These are phyloP conservation scores for Aspergillus bridgeri DNA, from an alignment of 495 filamentous ascomycete species.

Conservation along the genomic window DNA sequence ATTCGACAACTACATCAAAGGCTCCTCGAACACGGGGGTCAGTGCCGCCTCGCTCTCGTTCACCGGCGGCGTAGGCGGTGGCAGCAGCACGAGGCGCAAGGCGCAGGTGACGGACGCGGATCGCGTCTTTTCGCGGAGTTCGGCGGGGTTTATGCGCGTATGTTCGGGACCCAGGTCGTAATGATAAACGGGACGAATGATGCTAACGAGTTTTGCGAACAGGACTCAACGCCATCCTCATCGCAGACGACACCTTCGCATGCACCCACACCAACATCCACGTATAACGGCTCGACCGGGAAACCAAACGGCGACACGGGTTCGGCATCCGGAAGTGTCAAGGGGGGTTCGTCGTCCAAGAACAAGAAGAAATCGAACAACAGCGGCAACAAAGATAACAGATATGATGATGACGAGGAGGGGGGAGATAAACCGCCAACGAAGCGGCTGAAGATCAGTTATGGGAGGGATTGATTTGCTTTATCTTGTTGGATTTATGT, in stretches of 20 bases:
- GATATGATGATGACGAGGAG: slow-evolving; percentile 40
- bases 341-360: slow-evolving; percentile 32
- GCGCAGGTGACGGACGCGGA: slow-evolving; percentile 46
- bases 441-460: slow-evolving; percentile 53
- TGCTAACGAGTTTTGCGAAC: neutral
- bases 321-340: slow-evolving; percentile 25
- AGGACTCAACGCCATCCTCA: slow-evolving; percentile 51
- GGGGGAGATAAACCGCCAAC: slow-evolving; percentile 43
- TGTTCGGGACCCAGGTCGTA: too few species aligned
- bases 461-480: slow-evolving; percentile 43
- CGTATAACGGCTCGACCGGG: slow-evolving; percentile 31
- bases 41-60: slow-evolving; percentile 45
- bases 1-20: slow-evolving; percentile 97
- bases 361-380: slow-evolving; percentile 44
- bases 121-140: slow-evolving; percentile 51
- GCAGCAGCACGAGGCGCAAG: slow-evolving; percentile 37
- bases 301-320: slow-evolving; percentile 27
- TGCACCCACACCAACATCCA: slow-evolving; percentile 47
- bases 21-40: slow-evolving; percentile 46
- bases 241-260: slow-evolving; percentile 48
- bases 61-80: slow-evolving; percentile 25
- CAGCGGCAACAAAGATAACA: slow-evolving; percentile 27
- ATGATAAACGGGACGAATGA: too few species aligned
- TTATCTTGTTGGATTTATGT: too few species aligned
- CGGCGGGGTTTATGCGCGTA: slow-evolving; percentile 51